Base-by-base conservation (phyloP, 352 stramenopile genomes). In the Globisporangium cylindrosporum region DNA sequence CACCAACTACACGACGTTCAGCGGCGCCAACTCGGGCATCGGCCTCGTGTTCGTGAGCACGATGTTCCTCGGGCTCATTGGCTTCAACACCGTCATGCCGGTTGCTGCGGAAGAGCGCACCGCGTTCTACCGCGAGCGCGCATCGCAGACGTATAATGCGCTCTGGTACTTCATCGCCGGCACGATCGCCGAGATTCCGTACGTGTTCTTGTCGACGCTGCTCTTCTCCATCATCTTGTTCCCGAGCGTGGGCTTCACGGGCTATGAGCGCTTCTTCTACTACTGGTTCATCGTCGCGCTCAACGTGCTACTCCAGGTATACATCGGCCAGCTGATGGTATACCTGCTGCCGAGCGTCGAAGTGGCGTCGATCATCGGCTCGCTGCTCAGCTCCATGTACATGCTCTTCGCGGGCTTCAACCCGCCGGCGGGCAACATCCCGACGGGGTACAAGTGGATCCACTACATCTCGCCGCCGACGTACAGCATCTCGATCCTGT, bases 111-210 rank as follows among this genome's bases (percentile, higher is more conserved):
- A 85, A 10, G 90, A 98, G 61, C 80, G 94, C 43, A 92, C 93
- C 25, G 87, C 93, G 36, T 99, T 96, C 72, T 98, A 98, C 80
- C 80, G 93, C 7, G 94, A 98, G 71, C 91, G 95, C 29, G 84
- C 89, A 18, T 84, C 91, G 20, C 71, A 94, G 70, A 98, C 96
- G 67, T 99, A 99, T 69, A 82, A 89, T 55, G 73, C 88, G 32
- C 66, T 85, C 2, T 88, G 90, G 70, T 95, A 98, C 67, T 87
- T 86, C 27, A 68, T 97, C 9, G 84, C 88, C 3, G 86, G 84
- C 41, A 93, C 80, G 8, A 29, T 98, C 43, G 78, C 82, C 5
- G 94, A 98, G 79, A 83, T 89, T 46, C 81, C 81, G 55, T 89
- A 89, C 64, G 71, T 86, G 0, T 59, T 80, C 46, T 43, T 84